phyloP scores from a whole-genome alignment of 2,329 filamentous ascomycete genomes.

The Apiospora sp. region DNA sequence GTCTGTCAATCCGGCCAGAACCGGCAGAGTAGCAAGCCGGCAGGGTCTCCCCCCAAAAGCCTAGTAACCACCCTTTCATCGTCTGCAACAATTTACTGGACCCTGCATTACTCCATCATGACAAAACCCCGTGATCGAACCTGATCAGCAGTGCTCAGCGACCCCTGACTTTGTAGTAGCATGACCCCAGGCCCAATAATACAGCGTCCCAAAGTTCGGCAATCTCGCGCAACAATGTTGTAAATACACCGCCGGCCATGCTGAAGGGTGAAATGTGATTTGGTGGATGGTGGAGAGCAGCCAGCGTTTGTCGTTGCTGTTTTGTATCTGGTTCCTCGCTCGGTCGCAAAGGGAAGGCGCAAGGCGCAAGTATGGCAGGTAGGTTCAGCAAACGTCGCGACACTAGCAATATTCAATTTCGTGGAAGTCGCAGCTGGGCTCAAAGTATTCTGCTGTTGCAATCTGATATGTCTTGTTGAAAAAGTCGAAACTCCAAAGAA shows the following conservation, averaged over 20 bases:
- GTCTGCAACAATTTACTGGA: not conserved
- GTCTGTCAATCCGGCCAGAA: not conserved
- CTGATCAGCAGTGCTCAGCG: not conserved
- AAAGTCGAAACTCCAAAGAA: not conserved
- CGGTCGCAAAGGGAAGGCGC: not conserved
- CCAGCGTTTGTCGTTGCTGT: not conserved
- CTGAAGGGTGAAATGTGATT: not conserved
- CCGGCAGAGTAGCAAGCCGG: not conserved
- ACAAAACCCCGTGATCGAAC: not conserved
- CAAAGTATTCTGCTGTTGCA: not conserved
- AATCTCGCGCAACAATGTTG: constrained; percentile 24
- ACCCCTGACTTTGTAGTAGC: constrained; percentile 13
- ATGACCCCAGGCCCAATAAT: constrained; percentile 26
- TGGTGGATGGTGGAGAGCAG: not conserved
- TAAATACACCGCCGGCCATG: constrained; percentile 22
- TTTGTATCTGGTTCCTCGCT: not conserved
- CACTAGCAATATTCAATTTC: not conserved
- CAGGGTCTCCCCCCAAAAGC: not conserved
- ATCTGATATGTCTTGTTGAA: not conserved
- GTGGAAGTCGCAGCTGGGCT: not conserved
- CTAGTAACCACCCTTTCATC: not conserved
- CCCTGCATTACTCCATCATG: not conserved
- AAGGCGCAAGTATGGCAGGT: not conserved
- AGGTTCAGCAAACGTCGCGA: not conserved
- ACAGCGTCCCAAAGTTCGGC: constrained; percentile 28